phyloP scores from a whole-genome alignment of 495 filamentous ascomycete genomes.

The Penicillium coprophilum region DNA sequence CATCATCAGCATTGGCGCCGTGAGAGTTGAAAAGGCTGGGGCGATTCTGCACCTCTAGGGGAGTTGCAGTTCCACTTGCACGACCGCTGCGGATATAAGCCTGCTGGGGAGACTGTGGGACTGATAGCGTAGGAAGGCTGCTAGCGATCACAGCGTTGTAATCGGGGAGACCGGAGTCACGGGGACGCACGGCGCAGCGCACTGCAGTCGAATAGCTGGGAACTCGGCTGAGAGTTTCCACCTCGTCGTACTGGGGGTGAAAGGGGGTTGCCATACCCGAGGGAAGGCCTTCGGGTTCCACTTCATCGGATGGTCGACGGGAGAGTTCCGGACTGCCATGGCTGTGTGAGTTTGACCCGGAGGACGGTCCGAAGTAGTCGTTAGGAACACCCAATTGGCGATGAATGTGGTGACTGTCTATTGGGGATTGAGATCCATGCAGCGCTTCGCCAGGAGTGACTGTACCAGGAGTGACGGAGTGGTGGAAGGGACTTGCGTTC shows the following conservation, averaged over 20 bases:
- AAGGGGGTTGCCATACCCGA: conserved; percentile 59
- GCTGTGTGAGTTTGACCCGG: conserved; percentile 40
- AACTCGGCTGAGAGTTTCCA: conserved; percentile 67
- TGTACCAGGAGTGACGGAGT: conserved; percentile 5
- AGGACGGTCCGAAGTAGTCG: conserved; percentile 35
- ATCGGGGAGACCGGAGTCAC: conserved; percentile 49
- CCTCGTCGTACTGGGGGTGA: conserved; percentile 61
- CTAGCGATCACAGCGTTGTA: conserved; percentile 51
- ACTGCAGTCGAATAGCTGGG: conserved; percentile 81
- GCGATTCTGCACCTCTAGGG: conserved; percentile 40
- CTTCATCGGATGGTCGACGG: conserved; percentile 63
- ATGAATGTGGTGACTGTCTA: conserved; percentile 27
- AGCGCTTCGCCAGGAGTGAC: conserved; percentile 22
- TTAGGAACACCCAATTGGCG: conserved; percentile 31
- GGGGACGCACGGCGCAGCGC: conserved; percentile 54
- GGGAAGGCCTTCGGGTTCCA: conserved; percentile 42
- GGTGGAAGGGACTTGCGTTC: conserved; percentile 32
- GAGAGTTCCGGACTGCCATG: conserved; percentile 44
- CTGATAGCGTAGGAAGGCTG: conserved; percentile 24
- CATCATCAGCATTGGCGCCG: conserved; percentile 36
- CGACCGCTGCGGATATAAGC: conserved; percentile 39
- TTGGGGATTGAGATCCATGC: conserved; percentile 20
- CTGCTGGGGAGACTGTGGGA: conserved; percentile 45
- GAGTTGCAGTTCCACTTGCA: conserved; percentile 26
- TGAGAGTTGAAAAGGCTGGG: conserved; percentile 28